These are phyloP conservation scores for Knoxdaviesia capensis DNA, from an alignment of 2,329 filamentous ascomycete genomes.

Conservation along the genomic window DNA sequence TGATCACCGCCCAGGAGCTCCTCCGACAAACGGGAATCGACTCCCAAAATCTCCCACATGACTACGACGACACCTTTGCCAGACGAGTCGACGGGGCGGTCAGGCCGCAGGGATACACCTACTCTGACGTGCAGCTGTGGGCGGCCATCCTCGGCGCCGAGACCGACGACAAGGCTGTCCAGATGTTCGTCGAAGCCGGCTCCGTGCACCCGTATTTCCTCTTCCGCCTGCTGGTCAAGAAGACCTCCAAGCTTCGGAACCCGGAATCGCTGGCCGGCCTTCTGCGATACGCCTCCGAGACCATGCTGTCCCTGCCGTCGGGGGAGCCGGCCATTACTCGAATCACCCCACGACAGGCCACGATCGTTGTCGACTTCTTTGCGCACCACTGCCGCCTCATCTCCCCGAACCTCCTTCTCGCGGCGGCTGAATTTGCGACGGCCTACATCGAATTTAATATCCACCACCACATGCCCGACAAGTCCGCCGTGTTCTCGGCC, in stretches of 20 bases:
- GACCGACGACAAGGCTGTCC: constrained; percentile 2
- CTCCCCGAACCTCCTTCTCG: constrained; percentile 11
- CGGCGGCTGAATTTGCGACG: constrained; percentile 11
- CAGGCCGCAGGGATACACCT: background rate
- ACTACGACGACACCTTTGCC: too few relatives aligned
- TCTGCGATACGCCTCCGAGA: too few relatives aligned
- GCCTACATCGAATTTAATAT: constrained; percentile 11
- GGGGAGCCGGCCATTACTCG: too few relatives aligned
- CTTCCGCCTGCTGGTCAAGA: constrained; percentile 1
- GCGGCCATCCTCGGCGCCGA: constrained; percentile 1
- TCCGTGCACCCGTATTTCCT: constrained; percentile 1
- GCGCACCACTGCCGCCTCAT: constrained; percentile 6
- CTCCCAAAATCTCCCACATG: too few relatives aligned
- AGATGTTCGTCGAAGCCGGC: background rate
- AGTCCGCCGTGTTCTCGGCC: constrained; percentile 9
- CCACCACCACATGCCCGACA: constrained; percentile 5
- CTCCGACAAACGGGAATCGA: too few relatives aligned
- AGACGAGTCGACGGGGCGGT: background rate
- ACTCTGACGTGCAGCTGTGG: constrained; percentile 2
- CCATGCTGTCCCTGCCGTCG: too few relatives aligned
- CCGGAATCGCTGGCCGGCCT: constrained; percentile 1
- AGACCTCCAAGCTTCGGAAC: constrained; percentile 1
- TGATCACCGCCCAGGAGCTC: too few relatives aligned
- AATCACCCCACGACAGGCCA: too few relatives aligned
- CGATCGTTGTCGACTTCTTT: constrained; percentile 2